Evolutionary conservation across 495 filamentous ascomycete species (phyloP).

Genomic region (Trichoderma orchidacearum): DNA sequence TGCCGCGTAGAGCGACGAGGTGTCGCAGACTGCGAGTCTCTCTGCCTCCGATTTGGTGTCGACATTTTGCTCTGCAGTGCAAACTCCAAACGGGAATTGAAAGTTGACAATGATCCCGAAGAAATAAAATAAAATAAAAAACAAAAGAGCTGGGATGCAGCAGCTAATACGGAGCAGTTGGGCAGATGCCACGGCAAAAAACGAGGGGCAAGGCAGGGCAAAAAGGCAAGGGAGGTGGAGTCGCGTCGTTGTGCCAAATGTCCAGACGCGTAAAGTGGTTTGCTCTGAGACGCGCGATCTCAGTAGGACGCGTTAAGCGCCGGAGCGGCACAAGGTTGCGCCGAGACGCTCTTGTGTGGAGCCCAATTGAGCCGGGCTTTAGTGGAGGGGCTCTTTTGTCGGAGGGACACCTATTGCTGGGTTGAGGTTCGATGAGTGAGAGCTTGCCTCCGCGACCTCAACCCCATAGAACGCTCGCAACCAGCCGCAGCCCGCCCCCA

Average conservation of each 20-base stretch:
- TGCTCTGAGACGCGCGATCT: not conserved
- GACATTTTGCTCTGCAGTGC: conserved; percentile 29
- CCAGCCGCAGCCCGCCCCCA: conserved; percentile 4
- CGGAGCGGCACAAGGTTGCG: not conserved
- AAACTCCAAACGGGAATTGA: conserved; percentile 6
- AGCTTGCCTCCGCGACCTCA: not conserved
- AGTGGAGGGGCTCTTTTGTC: not conserved
- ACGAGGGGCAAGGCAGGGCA: not conserved
- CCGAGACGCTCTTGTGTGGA: not conserved
- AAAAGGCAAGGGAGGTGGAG: not conserved
- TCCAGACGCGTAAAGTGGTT: conserved; percentile 7
- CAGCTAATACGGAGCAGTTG: not conserved
- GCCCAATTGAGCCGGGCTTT: not conserved
- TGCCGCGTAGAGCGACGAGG: conserved; percentile 37
- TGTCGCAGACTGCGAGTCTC: conserved; percentile 42
- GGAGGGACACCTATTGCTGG: not conserved
- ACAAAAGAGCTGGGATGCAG: not conserved
- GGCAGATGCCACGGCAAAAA: not conserved
- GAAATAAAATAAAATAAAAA: not conserved
- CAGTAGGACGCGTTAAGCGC: not conserved
- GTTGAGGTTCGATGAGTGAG: not conserved
- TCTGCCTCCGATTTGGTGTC: conserved; percentile 42
- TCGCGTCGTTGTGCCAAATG: not conserved
- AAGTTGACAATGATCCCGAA: not conserved
- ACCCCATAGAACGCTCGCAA: not conserved